phyloP scores from a whole-genome alignment of 352 stramenopile species.

The Pythium folliculosum region DNA sequence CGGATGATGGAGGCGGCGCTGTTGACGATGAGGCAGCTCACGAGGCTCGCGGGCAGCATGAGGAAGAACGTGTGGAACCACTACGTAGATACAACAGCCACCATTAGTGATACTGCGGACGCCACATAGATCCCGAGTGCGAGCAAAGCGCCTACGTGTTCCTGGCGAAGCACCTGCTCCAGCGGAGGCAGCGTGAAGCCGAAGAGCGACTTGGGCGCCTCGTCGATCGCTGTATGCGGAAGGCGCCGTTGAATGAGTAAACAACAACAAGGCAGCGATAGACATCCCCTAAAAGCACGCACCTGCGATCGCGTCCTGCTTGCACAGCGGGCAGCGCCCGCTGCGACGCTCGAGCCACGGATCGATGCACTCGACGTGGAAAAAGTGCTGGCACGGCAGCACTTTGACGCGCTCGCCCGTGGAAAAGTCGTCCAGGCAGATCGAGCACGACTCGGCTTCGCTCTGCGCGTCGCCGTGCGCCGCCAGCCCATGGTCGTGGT shows the following conservation, averaged over 20 bases:
- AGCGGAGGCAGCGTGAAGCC: constrained; percentile 57
- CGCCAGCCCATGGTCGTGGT: neutral
- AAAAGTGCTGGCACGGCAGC: constrained; percentile 85
- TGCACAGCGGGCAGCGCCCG: constrained; percentile 81
- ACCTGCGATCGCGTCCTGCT: constrained; percentile 78
- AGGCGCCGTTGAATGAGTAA: no score
- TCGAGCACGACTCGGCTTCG: constrained; percentile 58
- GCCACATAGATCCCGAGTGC: constrained; percentile 23
- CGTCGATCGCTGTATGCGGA: constrained; percentile 32
- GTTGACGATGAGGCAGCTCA: constrained; percentile 83
- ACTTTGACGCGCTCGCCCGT: constrained; percentile 64
- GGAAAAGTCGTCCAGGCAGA: constrained; percentile 79
- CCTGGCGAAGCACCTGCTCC: constrained; percentile 74
- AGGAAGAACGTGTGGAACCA: constrained; percentile 81
- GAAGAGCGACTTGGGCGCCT: constrained; percentile 60
- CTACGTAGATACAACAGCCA: constrained; percentile 30
- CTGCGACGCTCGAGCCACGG: constrained; percentile 82
- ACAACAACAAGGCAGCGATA: neutral
- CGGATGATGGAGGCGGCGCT: constrained; percentile 67
- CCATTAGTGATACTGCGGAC: constrained; percentile 17
- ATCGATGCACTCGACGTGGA: constrained; percentile 85
- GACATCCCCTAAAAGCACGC: constrained; percentile 11
- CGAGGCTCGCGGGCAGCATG: constrained; percentile 77
- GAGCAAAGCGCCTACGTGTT: constrained; percentile 51
- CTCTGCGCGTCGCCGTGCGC: neutral